Evolutionary conservation across 345 rosid species (phyloP).

Genomic region (Arabidopsis arenosa): DNA sequence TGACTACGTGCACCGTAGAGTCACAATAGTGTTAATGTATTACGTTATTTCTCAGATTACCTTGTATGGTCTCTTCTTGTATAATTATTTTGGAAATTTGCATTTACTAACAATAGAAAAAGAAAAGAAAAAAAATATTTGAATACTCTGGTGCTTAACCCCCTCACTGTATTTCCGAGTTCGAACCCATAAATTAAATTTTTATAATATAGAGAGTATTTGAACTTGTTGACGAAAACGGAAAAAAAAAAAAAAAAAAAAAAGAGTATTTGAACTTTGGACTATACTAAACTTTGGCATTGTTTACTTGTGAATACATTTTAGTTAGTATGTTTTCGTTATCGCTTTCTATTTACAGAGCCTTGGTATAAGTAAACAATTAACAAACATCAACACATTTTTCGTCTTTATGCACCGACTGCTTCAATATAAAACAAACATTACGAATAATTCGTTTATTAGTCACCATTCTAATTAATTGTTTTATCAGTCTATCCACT

Average conservation of each 20-base stretch:
- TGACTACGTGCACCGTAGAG: neutral
- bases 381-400: neutral
- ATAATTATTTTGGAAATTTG: neutral
- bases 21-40: neutral
- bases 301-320: neutral
- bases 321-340: neutral
- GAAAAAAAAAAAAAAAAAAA: no score
- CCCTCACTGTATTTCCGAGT: neutral
- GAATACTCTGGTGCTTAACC: no score
- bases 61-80: neutral
- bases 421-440: neutral
- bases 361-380: neutral
- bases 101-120: neutral
- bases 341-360: neutral
- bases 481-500: neutral
- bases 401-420: neutral
- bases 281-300: neutral
- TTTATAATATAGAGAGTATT: neutral
- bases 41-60: no score
- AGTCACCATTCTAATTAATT: neutral
- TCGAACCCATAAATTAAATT: neutral
- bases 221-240: no score
- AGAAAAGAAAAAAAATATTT: neutral
- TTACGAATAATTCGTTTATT: neutral
- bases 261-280: neutral